A percentile compares a stretch with the other conserved stretches of the same genome.
Conservation (phyloP, 257 asterid genomes). For the Salvia miltiorrhiza region DNA sequence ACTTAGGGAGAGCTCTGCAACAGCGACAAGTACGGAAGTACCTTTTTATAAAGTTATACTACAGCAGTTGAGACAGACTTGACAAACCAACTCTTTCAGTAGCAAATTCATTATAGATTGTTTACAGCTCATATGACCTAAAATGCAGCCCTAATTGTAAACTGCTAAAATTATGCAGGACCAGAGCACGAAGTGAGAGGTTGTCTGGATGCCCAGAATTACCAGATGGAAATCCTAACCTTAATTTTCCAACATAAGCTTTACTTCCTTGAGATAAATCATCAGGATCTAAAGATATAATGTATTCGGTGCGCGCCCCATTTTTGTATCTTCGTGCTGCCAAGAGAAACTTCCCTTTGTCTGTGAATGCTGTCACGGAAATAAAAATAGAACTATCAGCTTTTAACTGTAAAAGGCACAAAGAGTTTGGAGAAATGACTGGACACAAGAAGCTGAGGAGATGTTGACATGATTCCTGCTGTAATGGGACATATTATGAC, state of each 20-base stretch:
- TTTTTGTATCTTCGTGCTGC: slow-evolving; percentile 82
- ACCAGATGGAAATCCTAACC: slow-evolving; percentile 41
- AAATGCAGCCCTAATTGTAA: background rate
- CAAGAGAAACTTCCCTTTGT: slow-evolving; percentile 86
- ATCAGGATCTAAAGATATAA: slow-evolving; percentile 76
- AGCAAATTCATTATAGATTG: background rate
- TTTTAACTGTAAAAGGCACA: background rate
- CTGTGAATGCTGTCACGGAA: slow-evolving; percentile 58
- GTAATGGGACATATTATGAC: background rate
- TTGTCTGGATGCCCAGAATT: slow-evolving; percentile 3
- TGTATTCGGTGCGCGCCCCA: slow-evolving; percentile 79
- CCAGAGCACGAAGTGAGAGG: background rate
- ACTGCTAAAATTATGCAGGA: background rate
- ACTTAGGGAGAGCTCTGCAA: background rate
- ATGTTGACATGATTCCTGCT: background rate
- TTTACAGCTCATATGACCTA: background rate
- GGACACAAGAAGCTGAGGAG: background rate
- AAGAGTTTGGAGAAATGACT: background rate
- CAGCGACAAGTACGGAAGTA: background rate
- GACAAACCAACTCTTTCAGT: background rate
- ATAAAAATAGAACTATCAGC: slow-evolving; percentile 18
- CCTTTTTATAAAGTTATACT: background rate
- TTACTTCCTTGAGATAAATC: slow-evolving; percentile 88
- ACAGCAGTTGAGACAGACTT: background rate
- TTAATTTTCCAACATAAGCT: slow-evolving; percentile 90